Percentiles rank a stretch among this genome's conserved stretches.
These are phyloP conservation scores for Pseudogymnoascus sp. DNA, from an alignment of 2,329 filamentous ascomycete species.

Conservation along the genomic window DNA sequence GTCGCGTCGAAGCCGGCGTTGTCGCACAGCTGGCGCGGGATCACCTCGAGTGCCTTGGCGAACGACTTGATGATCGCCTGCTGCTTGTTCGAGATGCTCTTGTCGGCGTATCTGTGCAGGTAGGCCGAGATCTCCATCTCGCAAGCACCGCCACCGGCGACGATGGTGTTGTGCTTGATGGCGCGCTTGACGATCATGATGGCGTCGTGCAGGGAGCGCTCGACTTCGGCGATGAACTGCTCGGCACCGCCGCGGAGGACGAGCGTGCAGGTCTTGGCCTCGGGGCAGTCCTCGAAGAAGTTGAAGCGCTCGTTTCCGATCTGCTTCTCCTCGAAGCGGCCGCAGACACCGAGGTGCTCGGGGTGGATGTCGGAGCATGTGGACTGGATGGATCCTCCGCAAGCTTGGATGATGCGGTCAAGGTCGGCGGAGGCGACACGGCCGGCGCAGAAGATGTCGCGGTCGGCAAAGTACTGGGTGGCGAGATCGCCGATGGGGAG, in stretches of 20 bases:
- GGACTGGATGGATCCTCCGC: slow-evolving; percentile 84
- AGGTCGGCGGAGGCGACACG: slow-evolving; percentile 87
- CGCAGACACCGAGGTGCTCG: slow-evolving; percentile 86
- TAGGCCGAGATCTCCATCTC: slow-evolving; percentile 98
- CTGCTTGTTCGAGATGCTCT: slow-evolving; percentile 88
- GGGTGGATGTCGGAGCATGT: slow-evolving; percentile 92
- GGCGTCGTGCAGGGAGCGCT: slow-evolving; percentile 94
- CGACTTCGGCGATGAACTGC: slow-evolving; percentile 98
- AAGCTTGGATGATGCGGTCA: slow-evolving; percentile 92
- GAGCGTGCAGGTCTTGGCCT: slow-evolving; percentile 93
- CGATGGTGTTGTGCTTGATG: slow-evolving; percentile 88
- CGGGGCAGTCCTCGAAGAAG: slow-evolving; percentile 93
- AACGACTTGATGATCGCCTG: slow-evolving; percentile 97
- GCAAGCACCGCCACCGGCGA: slow-evolving; percentile 85
- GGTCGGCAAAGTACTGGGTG: slow-evolving; percentile 95
- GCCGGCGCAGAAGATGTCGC: slow-evolving; percentile 96
- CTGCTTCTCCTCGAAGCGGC: slow-evolving; percentile 86
- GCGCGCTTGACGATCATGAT: slow-evolving; percentile 99
- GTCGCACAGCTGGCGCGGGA: slow-evolving; percentile 94
- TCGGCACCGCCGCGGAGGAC: slow-evolving; percentile 92
- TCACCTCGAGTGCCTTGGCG: slow-evolving; percentile 92
- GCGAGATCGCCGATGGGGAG: slow-evolving; percentile 94
- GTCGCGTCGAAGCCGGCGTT: slow-evolving; percentile 98
- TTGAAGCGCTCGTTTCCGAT: slow-evolving; percentile 98
- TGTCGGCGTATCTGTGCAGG: slow-evolving; percentile 85